Percentiles rank a stretch among this genome's conserved stretches.
Conservation (phyloP, 116 monocot genomes). For the Dioscorea cayenensis region DNA sequence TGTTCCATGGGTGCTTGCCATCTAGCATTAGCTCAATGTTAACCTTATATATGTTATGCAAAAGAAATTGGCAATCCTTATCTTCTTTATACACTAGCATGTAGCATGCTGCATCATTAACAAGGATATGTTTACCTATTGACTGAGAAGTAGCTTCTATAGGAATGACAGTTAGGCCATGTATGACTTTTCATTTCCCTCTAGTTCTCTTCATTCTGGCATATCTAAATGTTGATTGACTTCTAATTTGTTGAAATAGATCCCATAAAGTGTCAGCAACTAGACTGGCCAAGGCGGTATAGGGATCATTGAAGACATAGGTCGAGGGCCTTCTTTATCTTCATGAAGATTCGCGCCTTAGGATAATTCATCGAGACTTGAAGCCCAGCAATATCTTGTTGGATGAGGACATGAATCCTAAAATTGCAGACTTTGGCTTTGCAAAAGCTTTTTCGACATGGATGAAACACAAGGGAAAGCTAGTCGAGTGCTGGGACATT, state of each 20-base stretch:
- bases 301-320: conserved; percentile 17
- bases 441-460: conserved; percentile 12
- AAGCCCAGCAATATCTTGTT: conserved; percentile 24
- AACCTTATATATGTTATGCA: too few relatives aligned
- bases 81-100: too few relatives aligned
- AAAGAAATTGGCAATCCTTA: too few relatives aligned
- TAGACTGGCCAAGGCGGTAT: conserved; percentile 14
- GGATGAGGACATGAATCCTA: conserved; percentile 21
- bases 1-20: too few relatives aligned
- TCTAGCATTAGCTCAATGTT: too few relatives aligned
- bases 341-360: conserved; percentile 14
- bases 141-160: too few relatives aligned
- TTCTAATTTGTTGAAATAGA: neutral
- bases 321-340: conserved; percentile 23
- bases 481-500: conserved; percentile 13
- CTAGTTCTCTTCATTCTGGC: too few relatives aligned
- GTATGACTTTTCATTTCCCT: too few relatives aligned
- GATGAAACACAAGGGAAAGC: conserved; percentile 12
- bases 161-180: too few relatives aligned
- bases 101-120: too few relatives aligned
- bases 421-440: conserved; percentile 25
- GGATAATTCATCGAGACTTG: conserved; percentile 22
- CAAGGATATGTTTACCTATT: too few relatives aligned
- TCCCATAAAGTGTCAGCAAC: neutral
- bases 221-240: neutral